Evolutionary conservation across 129 eudicot genomes (phyloP), one percentile per base, ranked within the genome.

Genomic region (Deinandra increscens): DNA sequence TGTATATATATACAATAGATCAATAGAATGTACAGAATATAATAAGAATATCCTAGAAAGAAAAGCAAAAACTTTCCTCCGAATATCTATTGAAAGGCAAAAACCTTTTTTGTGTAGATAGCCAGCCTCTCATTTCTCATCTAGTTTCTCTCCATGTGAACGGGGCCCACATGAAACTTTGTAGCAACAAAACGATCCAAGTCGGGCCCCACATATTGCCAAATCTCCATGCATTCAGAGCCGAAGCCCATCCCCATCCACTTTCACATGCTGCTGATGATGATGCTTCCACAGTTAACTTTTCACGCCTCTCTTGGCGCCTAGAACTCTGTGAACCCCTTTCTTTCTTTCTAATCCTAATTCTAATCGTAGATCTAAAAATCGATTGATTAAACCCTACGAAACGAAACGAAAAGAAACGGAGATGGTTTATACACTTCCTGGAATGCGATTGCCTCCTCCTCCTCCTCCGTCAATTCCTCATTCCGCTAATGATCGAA

Each of bases 391-490:
- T 36, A 36, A 26, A 26, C 31, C 31, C 31, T 36, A 4, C 39
- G 7, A 6, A 36, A 1, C 7, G 2, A 4, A 4, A 36, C 5
- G 2, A 33, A 70, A 11, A 18, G 37, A 26, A 2, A 18, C 2
- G 4, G 48, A 69, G 51, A 91, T 91, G 97, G 97, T 81, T 26
- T 88, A 85, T 64, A 75, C 87, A 15, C 64, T 87, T 1, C 54
- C 89, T 53, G 97, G 88, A 2, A 74, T 88, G 77, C 83, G 97
- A 6, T 68, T 91, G 66, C 82, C 90, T 23, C 3, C 81, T 56
- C 76, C 81, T 56, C 76, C 78, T 26, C 31, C 31, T 67, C 92
- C 97, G 15, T 82, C 85, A 38, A 69, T 77, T 65, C 68, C 72
- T 23, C 59, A 60, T 59, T 46, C 20, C 44, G 49, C 31, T 23